phyloP scores from a whole-genome alignment of 1,284 basidiomycete species.

The Cutaneotrichosporon mucoides region DNA sequence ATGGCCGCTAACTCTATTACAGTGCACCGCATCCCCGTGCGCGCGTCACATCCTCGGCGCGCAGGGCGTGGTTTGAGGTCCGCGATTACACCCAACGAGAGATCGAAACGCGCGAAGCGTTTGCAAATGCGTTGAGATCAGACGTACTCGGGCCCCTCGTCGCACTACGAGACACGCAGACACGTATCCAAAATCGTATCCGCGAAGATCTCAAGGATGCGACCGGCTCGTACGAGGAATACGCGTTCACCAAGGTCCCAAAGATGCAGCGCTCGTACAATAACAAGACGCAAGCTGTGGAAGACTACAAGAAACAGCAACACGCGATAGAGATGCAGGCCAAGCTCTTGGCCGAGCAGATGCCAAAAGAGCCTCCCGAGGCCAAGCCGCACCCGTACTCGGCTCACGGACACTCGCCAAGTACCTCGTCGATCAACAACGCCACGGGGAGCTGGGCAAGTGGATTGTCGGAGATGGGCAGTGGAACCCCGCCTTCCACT shows the following conservation, averaged over 20 bases:
- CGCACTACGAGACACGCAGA: slow-evolving; percentile 68
- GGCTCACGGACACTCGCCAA: slow-evolving; percentile 6
- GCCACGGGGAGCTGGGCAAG: slow-evolving; percentile 2
- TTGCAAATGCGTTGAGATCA: slow-evolving; percentile 62
- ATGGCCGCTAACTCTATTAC: too few relatives aligned
- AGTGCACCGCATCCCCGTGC: slow-evolving; percentile 8
- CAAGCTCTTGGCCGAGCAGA: slow-evolving; percentile 40
- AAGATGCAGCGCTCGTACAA: slow-evolving; percentile 70
- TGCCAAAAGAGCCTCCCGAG: slow-evolving; percentile 8
- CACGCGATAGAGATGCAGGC: slow-evolving; percentile 46
- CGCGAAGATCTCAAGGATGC: slow-evolving; percentile 81
- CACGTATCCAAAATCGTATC: slow-evolving; percentile 79
- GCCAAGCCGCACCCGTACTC: slow-evolving; percentile 22
- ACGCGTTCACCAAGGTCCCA: slow-evolving; percentile 67
- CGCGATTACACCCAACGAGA: slow-evolving; percentile 79
- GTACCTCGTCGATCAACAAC: background rate
- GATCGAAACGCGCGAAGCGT: slow-evolving; percentile 72
- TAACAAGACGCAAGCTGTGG: slow-evolving; percentile 75
- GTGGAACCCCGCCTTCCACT: background rate
- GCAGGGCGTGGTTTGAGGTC: slow-evolving; percentile 74
- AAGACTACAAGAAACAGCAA: slow-evolving; percentile 52
- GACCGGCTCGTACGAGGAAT: slow-evolving; percentile 64
- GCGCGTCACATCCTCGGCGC: slow-evolving; percentile 51
- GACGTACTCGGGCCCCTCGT: slow-evolving; percentile 68
- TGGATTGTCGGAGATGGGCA: background rate